Percentiles rank a stretch among this genome's conserved stretches.
Conservation (phyloP, 2,329 filamentous ascomycete species). For the Monilinia aucupariae region DNA sequence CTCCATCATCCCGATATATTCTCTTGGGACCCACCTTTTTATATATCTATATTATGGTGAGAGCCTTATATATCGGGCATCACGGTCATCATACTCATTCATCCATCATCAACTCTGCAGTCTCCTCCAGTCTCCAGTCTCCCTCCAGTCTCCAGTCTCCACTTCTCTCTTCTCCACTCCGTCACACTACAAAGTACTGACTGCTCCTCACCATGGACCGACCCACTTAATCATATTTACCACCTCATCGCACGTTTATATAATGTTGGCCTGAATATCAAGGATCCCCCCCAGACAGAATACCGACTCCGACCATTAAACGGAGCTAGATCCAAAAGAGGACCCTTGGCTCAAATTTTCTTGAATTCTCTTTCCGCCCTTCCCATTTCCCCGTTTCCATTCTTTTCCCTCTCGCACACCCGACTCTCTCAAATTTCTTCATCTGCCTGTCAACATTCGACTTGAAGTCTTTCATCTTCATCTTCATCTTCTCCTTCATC, state of each 20-base stretch:
- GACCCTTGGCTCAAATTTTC: slow-evolving; percentile 15
- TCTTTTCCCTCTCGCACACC: slow-evolving; percentile 11
- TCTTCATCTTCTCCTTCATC: too few species aligned
- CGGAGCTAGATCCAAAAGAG: slow-evolving; percentile 9
- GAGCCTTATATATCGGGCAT: too few species aligned
- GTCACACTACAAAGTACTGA: too few species aligned
- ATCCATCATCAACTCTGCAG: too few species aligned
- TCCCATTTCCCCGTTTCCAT: slow-evolving; percentile 5
- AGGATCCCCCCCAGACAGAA: background rate
- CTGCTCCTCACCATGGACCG: background rate
- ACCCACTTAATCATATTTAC: background rate
- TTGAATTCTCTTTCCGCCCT: slow-evolving; percentile 15
- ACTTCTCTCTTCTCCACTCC: too few species aligned
- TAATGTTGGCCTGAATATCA: background rate
- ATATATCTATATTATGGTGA: too few species aligned
- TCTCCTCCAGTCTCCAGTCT: too few species aligned
- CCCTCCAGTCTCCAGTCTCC: too few species aligned
- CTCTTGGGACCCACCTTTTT: too few species aligned
- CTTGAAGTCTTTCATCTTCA: slow-evolving; percentile 16
- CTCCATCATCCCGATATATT: too few species aligned
- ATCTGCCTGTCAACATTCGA: slow-evolving; percentile 13
- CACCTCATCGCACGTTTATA: too few species aligned
- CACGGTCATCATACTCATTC: too few species aligned
- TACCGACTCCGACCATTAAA: slow-evolving; percentile 15
- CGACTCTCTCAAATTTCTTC: background rate